Conservation (phyloP, 2,329 filamentous ascomycete species). For the Colletotrichum simmondsii region DNA sequence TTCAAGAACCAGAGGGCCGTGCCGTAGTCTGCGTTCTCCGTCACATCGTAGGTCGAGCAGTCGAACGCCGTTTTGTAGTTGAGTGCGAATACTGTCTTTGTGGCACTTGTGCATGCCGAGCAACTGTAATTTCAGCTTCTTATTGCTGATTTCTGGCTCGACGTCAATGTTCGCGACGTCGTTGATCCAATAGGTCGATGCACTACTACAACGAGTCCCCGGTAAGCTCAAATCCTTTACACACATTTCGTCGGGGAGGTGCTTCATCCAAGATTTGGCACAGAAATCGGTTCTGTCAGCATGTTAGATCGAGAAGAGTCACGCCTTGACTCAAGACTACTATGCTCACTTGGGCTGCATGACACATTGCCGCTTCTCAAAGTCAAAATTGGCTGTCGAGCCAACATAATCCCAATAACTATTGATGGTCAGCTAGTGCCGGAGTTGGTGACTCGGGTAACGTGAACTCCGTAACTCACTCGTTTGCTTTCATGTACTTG, state of each 20-base stretch:
- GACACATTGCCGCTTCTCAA: not conserved
- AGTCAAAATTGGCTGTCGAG: not conserved
- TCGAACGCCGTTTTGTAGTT: slow-evolving; percentile 2
- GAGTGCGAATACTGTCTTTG: not conserved
- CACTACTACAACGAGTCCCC: slow-evolving; percentile 15
- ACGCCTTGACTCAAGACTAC: too few relatives aligned
- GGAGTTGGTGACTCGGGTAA: not conserved
- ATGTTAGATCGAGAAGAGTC: not conserved
- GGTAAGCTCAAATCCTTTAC: slow-evolving; percentile 5
- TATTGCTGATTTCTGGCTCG: not conserved
- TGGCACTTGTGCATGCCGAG: slow-evolving; percentile 10
- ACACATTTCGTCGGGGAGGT: not conserved
- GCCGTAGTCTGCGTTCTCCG: not conserved
- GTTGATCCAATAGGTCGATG: not conserved
- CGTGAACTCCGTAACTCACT: not conserved
- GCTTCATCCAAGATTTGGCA: slow-evolving; percentile 10
- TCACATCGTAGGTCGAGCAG: slow-evolving; percentile 9
- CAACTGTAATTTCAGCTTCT: not conserved
- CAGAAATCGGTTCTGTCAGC: not conserved
- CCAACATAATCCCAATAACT: not conserved
- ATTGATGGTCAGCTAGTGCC: not conserved
- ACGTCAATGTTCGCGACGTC: not conserved
- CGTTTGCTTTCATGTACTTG: not conserved
- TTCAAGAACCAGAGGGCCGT: not conserved
- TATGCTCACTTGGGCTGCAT: not conserved